phyloP scores from a whole-genome alignment of 1,139 yeast species.

The Scheffersomyces insectosa region DNA sequence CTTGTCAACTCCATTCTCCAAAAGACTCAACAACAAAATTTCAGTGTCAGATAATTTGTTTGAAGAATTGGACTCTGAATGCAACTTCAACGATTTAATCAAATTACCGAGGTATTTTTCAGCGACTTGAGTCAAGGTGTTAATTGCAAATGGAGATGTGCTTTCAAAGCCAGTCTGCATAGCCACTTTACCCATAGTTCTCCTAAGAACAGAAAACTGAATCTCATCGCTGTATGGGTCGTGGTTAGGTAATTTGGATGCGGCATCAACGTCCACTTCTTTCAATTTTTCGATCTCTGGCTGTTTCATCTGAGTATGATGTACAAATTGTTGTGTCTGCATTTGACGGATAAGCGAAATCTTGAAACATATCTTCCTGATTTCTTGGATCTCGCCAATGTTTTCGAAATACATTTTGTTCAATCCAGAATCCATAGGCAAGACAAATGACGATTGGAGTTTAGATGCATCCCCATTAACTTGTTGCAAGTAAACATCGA shows the following conservation, averaged over 20 bases:
- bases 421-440: slow-evolving; percentile 54
- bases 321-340: slow-evolving; percentile 82
- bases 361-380: slow-evolving; percentile 84
- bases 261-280: slow-evolving; percentile 76
- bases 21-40: slow-evolving; percentile 58
- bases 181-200: slow-evolving; percentile 73
- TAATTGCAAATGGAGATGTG: slow-evolving; percentile 75
- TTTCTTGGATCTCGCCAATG: slow-evolving; percentile 79
- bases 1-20: slow-evolving; percentile 83
- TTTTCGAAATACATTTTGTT: slow-evolving; percentile 63
- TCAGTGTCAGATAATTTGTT: slow-evolving; percentile 47
- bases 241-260: slow-evolving; percentile 72
- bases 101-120: slow-evolving; percentile 76
- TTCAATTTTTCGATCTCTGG: slow-evolving; percentile 63
- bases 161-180: slow-evolving; percentile 95
- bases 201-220: slow-evolving; percentile 65
- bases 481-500: slow-evolving; percentile 36
- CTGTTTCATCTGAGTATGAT: slow-evolving; percentile 70
- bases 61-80: slow-evolving; percentile 63
- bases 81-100: slow-evolving; percentile 68
- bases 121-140: slow-evolving; percentile 80
- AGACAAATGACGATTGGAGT: slow-evolving; percentile 30
- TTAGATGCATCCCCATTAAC: slow-evolving; percentile 29
- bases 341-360: slow-evolving; percentile 85
- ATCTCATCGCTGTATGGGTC: slow-evolving; percentile 57